Evolutionary conservation across 345 rosid species (phyloP).

Genomic region (Hypericum androsaemum): DNA sequence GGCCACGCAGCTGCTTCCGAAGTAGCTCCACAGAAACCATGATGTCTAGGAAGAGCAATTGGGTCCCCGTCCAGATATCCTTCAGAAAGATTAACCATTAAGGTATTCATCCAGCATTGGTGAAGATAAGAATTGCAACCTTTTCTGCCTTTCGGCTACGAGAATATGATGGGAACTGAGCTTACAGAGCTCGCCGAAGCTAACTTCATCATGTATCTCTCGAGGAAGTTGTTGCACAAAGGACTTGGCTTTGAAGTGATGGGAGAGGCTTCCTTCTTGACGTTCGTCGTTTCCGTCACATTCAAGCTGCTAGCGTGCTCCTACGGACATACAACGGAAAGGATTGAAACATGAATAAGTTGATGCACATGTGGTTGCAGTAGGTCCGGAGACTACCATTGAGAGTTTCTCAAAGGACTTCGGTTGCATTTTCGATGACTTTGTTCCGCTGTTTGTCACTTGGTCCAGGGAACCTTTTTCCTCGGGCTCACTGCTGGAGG

Average conservation of each 20-base stretch:
- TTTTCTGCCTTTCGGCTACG: neutral
- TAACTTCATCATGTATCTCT: conserved; percentile 34
- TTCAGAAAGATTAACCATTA: conserved; percentile 11
- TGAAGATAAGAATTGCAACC: neutral
- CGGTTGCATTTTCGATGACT: no score
- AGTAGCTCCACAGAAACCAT: conserved; percentile 33
- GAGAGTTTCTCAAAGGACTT: no score
- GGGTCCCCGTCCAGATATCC: conserved; percentile 55
- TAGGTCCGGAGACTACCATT: no score
- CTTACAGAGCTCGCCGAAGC: conserved; percentile 29
- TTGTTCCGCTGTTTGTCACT: no score
- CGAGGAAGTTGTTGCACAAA: conserved; percentile 22
- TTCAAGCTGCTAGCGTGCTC: conserved; percentile 19
- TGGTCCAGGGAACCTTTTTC: no score
- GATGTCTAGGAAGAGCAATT: conserved; percentile 41
- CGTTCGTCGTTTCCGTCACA: conserved; percentile 7
- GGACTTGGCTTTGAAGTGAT: conserved; percentile 12
- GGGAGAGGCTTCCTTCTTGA: conserved; percentile 6
- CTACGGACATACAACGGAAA: neutral
- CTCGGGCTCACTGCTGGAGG: no score
- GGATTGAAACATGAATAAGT: neutral
- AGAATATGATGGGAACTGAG: conserved; percentile 3
- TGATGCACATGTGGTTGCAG: no score
- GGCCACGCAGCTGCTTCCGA: conserved; percentile 33
- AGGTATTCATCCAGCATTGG: neutral